phyloP scores from a whole-genome alignment of 768 basidiomycete species.

The Mycena kentingensis region DNA sequence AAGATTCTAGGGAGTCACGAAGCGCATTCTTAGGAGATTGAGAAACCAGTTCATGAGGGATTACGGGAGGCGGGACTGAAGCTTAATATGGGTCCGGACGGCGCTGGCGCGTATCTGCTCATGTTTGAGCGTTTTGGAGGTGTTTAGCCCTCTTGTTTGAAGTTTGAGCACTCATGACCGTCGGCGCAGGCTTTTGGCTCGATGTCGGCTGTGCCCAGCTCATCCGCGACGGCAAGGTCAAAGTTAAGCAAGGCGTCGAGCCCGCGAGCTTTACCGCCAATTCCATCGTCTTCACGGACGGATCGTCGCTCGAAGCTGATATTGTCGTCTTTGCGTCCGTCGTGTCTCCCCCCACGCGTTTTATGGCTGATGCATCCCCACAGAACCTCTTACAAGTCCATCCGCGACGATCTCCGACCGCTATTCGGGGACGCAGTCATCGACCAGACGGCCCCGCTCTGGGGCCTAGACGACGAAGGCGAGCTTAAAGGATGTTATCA shows the following conservation, averaged over 20 bases:
- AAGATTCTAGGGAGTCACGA: conserved; percentile 10
- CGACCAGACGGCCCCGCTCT: conserved; percentile 24
- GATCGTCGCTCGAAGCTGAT: conserved; percentile 42
- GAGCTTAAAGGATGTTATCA: conserved; percentile 32
- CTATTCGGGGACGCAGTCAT: conserved; percentile 32
- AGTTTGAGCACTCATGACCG: not conserved
- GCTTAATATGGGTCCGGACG: not conserved
- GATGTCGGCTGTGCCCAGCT: conserved; percentile 54
- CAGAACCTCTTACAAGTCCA: conserved; percentile 32
- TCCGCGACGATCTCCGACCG: conserved; percentile 23
- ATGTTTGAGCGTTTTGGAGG: conserved; percentile 12
- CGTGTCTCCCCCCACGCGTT: not conserved
- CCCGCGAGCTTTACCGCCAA: conserved; percentile 38
- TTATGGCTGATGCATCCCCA: not conserved
- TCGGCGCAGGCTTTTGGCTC: conserved; percentile 23
- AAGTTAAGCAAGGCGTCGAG: conserved; percentile 55
- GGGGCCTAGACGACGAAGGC: conserved; percentile 35
- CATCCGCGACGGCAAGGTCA: conserved; percentile 56
- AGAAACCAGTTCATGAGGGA: conserved; percentile 11
- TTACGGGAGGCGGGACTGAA: conserved; percentile 16
- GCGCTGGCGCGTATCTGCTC: conserved; percentile 3
- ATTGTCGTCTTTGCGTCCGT: conserved; percentile 47
- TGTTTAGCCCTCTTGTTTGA: not conserved
- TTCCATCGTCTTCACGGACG: conserved; percentile 41
- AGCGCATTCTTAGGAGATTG: conserved; percentile 6